Base-by-base conservation (phyloP, 2,329 filamentous ascomycete genomes). In the Atkinsonella texensis region DNA sequence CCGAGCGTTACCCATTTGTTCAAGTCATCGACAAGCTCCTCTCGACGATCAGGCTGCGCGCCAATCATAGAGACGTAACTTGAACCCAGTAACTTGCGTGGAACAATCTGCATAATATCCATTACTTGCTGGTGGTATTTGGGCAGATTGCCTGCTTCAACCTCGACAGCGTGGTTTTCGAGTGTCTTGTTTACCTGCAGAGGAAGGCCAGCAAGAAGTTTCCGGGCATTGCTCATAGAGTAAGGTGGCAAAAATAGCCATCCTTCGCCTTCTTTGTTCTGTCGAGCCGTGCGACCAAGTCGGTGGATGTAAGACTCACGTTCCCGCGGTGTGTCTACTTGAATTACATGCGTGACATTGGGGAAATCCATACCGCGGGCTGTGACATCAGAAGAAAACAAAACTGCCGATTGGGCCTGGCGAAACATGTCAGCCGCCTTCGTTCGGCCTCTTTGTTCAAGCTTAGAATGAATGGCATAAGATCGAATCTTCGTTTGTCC, bases 291-390 rank as follows among this genome's bases (percentile, higher is more conserved):
- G 55, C 87, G 84, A 49, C 86, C 86, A 42, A 89, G 72, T 53
- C 86, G 81, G 66, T 89, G 86, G 53, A 90, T 85, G 62, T 89
- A 89, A 39, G 82, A 79, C 62, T 88, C 84, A 31, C 81, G 75
- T 55, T 79, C 76, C 4, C 73, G 69, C 1, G 86, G 83, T 4
- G 77, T 60, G 55, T 86, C 83, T 15, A 87, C 62, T 60, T 90
- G 86, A 53, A 90, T 82, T 55, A 89, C 85, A 60, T 89, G 85
- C n/a, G 83, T 85, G 20, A 90, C 86, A 50, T 81, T 74, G 31
- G 86, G 86, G 68, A 89, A 89, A 64, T 91, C 87, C 83, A 91
- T 89, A 58, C 87, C 87, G 65, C 87, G 76, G 12, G 87, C 85
- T 6, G 85, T 87, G 33, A 91, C 86, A 65, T 91, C 87, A 2